Evolutionary conservation across 148 eudicot species (phyloP), one percentile per base, ranked within the genome.

Genomic region (Chenopodium formosanum): DNA sequence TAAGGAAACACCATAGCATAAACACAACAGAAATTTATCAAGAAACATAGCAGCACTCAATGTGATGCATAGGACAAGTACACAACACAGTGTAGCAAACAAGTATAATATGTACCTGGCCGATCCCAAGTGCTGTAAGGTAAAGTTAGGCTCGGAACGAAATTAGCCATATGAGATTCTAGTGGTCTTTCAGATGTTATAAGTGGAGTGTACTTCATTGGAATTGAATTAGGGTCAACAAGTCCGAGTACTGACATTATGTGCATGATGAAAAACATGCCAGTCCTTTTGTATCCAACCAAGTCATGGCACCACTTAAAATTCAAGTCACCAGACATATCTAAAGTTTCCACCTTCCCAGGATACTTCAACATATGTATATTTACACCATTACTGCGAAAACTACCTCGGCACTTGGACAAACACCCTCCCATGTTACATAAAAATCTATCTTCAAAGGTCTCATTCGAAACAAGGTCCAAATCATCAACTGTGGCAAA

Each of bases 351-450:
- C 69, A 58, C 68, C 69, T 60, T 7, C 50, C 29, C 79, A 76
- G 19, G 29, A 60, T 53, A 50, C 16, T 60, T 32, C 68, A 58
- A 76, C 7, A 62, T 62, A 4, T 37, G 3, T 76, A 76, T 34
- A 60, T 22, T 34, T 40, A 40, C 50, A 40, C 62, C 69, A 62
- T 63, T 69, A 34, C 32, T 31, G 32, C 10, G 48, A 0, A 20
- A 16, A 22, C 31, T 62, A 0, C 1, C 4, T 17, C 70, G 31
- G 11, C 23, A 76, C 7, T 34, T 76, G 0, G 69, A 76, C 69
- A 76, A 76, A 63, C 79, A 76, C 4, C 69, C 79, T 76, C 69
- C 68, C 69, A 62, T 34, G 10, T 4, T 29, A 34, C 69, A 76
- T 32, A 76, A 20, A 40, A 76, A 60, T 10, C 10, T 34, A 58